Evolutionary conservation across 495 filamentous ascomycete species (phyloP).

Genomic region (Aspergillus kassunensis): DNA sequence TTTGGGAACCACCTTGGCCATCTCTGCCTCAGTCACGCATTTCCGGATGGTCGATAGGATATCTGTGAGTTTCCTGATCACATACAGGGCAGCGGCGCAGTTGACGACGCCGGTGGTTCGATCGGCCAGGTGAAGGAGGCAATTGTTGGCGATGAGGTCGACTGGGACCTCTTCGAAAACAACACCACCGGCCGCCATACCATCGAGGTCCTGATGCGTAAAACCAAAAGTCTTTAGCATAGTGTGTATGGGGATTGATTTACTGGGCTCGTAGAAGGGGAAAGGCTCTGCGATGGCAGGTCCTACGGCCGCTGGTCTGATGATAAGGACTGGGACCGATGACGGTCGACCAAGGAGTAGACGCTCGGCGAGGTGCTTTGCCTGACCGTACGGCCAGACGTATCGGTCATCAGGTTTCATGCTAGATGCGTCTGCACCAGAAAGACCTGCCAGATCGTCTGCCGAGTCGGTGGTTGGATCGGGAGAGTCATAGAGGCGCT

Average conservation of each 20-base stretch:
- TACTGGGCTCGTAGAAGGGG: conserved; percentile 16
- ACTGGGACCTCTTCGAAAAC: conserved; percentile 19
- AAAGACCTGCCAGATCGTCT: conserved; percentile 5
- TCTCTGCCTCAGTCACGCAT: too few relatives aligned
- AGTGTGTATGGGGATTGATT: conserved; percentile 3
- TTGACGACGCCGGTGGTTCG: conserved; percentile 15
- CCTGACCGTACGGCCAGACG: conserved; percentile 15
- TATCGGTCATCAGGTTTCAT: conserved; percentile 9
- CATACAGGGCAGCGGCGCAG: too few relatives aligned
- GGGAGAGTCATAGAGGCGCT: conserved; percentile 8
- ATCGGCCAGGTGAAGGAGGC: conserved; percentile 12
- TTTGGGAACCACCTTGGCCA: not conserved
- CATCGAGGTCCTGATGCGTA: not conserved
- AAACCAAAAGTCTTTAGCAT: not conserved
- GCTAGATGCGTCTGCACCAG: conserved; percentile 1
- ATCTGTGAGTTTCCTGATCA: too few relatives aligned
- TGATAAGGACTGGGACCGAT: conserved; percentile 11
- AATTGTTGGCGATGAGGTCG: conserved; percentile 15
- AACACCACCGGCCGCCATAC: not conserved
- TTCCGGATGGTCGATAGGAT: too few relatives aligned
- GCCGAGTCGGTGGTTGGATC: conserved; percentile 2
- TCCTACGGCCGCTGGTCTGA: conserved; percentile 17
- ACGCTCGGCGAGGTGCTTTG: conserved; percentile 23
- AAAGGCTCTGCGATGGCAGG: conserved; percentile 22
- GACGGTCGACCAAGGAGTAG: conserved; percentile 2